Conservation (phyloP, 331 rosid species). For the Spiraea crenata region DNA sequence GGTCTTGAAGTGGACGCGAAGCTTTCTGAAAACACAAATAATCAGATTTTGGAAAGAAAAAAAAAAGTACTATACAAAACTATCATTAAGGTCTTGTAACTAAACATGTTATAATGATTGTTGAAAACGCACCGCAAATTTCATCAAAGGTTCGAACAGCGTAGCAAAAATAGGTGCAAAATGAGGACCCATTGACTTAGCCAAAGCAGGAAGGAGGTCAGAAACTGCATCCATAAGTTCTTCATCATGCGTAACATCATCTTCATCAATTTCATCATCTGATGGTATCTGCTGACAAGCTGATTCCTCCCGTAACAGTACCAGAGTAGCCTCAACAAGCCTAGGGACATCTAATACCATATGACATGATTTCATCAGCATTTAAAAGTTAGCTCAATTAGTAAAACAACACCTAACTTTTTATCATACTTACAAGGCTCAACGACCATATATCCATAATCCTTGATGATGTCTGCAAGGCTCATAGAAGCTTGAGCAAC, state of each 20-base stretch:
- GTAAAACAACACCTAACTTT: conserved; percentile 18
- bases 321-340: conserved; percentile 74
- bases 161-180: conserved; percentile 87
- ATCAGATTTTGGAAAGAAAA: conserved; percentile 19
- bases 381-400: conserved; percentile 25
- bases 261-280: conserved; percentile 84
- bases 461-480: conserved; percentile 80
- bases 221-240: conserved; percentile 97
- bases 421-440: conserved; percentile 74
- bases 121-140: conserved; percentile 66
- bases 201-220: conserved; percentile 95
- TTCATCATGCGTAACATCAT: conserved; percentile 76
- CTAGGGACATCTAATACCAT: conserved; percentile 53
- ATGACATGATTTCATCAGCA: conserved; percentile 17
- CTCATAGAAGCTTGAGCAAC: conserved; percentile 94
- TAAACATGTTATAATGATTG: background rate
- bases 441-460: conserved; percentile 68
- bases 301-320: conserved; percentile 78
- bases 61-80: background rate
- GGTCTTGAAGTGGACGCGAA: conserved; percentile 81
- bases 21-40: conserved; percentile 68
- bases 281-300: conserved; percentile 83
- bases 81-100: background rate
- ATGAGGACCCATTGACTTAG: conserved; percentile 92
- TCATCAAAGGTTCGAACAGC: conserved; percentile 84